Percentiles rank a stretch among this genome's conserved stretches.
Evolutionary conservation across 2,329 filamentous ascomycete genomes (phyloP).

Genomic region (Aspergillus pseudoviridinutans): DNA sequence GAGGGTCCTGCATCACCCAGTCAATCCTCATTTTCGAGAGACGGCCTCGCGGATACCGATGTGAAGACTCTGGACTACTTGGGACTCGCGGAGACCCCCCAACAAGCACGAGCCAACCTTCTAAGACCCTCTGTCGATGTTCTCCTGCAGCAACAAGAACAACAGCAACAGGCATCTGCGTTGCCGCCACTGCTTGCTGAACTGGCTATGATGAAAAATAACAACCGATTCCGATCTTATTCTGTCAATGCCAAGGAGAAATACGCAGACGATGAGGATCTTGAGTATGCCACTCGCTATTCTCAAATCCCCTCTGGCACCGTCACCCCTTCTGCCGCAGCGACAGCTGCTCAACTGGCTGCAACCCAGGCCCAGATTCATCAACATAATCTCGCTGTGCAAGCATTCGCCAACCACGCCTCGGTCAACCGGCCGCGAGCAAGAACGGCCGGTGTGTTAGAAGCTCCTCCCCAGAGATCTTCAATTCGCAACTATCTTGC

Average conservation of each 20-base stretch:
- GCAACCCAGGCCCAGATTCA: constrained; percentile 68
- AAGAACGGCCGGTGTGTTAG: constrained; percentile 84
- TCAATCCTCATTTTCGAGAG: constrained; percentile 79
- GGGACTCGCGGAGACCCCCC: constrained; percentile 88
- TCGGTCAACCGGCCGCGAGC: constrained; percentile 79
- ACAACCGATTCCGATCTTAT: constrained; percentile 91
- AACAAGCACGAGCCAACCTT: constrained; percentile 69
- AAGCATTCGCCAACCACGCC: constrained; percentile 83
- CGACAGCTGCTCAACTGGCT: constrained; percentile 55
- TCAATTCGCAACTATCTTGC: constrained; percentile 71
- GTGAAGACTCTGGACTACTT: constrained; percentile 94
- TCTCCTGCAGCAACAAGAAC: constrained; percentile 48
- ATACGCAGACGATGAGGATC: constrained; percentile 84
- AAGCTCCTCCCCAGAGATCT: constrained; percentile 64
- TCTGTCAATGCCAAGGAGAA: constrained; percentile 98
- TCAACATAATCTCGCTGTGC: constrained; percentile 88
- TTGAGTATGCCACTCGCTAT: constrained; percentile 63
- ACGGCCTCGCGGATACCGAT: constrained; percentile 80
- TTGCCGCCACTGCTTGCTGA: constrained; percentile 67
- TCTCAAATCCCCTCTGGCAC: constrained; percentile 56
- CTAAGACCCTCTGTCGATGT: constrained; percentile 57
- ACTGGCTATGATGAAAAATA: constrained; percentile 70
- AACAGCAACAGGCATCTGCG: constrained; percentile 43
- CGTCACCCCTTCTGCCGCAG: constrained; percentile 56
- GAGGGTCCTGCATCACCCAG: constrained; percentile 85